phyloP scores from a whole-genome alignment of 495 filamentous ascomycete species.

The Xylona heveae region DNA sequence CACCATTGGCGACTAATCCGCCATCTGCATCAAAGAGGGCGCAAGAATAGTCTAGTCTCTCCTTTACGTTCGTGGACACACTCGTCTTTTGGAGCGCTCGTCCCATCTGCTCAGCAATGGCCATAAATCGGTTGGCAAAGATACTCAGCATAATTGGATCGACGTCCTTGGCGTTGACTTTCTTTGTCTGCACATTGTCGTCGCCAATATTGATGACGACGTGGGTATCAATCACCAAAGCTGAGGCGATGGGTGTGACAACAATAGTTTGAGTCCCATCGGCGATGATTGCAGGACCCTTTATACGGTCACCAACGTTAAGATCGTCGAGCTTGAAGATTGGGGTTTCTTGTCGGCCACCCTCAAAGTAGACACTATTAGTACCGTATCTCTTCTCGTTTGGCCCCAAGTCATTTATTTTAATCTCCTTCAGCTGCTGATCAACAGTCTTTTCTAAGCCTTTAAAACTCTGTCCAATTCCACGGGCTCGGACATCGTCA shows the following conservation, averaged over 20 bases:
- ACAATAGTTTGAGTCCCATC: slow-evolving; percentile 95
- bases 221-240: slow-evolving; percentile 51
- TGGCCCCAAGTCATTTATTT: slow-evolving; percentile 20
- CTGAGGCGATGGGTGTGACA: slow-evolving; percentile 57
- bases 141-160: slow-evolving; percentile 88
- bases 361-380: slow-evolving; percentile 48
- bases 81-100: slow-evolving; percentile 89
- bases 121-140: slow-evolving; percentile 96
- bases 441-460: slow-evolving; percentile 61
- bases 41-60: slow-evolving; percentile 90
- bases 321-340: slow-evolving; percentile 73
- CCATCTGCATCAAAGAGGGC: slow-evolving; percentile 85
- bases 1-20: slow-evolving; percentile 73
- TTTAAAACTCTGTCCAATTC: slow-evolving; percentile 71
- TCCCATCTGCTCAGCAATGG: slow-evolving; percentile 97
- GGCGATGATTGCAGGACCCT: slow-evolving; percentile 77
- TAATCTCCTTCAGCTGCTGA: slow-evolving; percentile 48
- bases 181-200: slow-evolving; percentile 11
- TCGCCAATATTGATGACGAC: slow-evolving; percentile 51
- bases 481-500: slow-evolving; percentile 76
- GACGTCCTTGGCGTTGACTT: slow-evolving; percentile 27
- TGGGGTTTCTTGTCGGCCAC: slow-evolving; percentile 54
- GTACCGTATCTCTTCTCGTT: slow-evolving; percentile 31
- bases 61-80: slow-evolving; percentile 95
- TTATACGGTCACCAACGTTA: slow-evolving; percentile 49